Evolutionary conservation across 2,329 filamentous ascomycete species (phyloP).

Genomic region (Monosporascus sp.): DNA sequence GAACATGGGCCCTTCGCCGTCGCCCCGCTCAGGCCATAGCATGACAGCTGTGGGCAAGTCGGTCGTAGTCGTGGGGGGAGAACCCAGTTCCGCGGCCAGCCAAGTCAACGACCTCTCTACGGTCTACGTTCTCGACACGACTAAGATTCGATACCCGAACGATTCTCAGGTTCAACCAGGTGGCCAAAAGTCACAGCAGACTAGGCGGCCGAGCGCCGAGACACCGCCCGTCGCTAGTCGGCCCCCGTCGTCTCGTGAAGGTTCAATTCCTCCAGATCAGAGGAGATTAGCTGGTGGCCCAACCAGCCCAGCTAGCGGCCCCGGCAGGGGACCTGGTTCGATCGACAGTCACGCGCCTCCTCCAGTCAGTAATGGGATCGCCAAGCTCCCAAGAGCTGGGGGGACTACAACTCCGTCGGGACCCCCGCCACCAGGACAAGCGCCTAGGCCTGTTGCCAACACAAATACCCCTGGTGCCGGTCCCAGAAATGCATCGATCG

Average conservation of each 20-base stretch:
- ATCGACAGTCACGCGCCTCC: conserved; percentile 33
- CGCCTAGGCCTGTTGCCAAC: conserved; percentile 43
- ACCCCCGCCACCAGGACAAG: conserved; percentile 51
- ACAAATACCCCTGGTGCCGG: conserved; percentile 35
- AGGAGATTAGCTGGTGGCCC: conserved; percentile 38
- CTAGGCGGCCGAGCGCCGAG: conserved; percentile 39
- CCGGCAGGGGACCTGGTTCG: conserved; percentile 38
- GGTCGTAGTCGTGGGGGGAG: conserved; percentile 86
- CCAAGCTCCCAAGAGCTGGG: conserved; percentile 36
- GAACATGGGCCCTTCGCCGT: conserved; percentile 97
- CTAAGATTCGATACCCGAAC: conserved; percentile 93
- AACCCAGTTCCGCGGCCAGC: conserved; percentile 81
- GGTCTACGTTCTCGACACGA: conserved; percentile 88
- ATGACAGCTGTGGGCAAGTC: conserved; percentile 95
- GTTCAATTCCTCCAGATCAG: conserved; percentile 47
- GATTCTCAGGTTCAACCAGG: conserved; percentile 49
- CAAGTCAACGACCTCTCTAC: conserved; percentile 81
- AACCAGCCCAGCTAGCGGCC: conserved; percentile 26
- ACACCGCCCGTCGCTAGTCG: conserved; percentile 23
- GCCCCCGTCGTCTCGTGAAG: conserved; percentile 42
- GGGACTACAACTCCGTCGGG: conserved; percentile 39
- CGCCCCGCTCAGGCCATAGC: conserved; percentile 88
- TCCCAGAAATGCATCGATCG: conserved; percentile 44
- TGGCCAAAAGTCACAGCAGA: conserved; percentile 34
- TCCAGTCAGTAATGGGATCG: conserved; percentile 27